A percentile compares a stretch with the other conserved stretches of the same genome.
phyloP scores from a whole-genome alignment of 2,329 filamentous ascomycete species.

The Karstenula rhodostoma region DNA sequence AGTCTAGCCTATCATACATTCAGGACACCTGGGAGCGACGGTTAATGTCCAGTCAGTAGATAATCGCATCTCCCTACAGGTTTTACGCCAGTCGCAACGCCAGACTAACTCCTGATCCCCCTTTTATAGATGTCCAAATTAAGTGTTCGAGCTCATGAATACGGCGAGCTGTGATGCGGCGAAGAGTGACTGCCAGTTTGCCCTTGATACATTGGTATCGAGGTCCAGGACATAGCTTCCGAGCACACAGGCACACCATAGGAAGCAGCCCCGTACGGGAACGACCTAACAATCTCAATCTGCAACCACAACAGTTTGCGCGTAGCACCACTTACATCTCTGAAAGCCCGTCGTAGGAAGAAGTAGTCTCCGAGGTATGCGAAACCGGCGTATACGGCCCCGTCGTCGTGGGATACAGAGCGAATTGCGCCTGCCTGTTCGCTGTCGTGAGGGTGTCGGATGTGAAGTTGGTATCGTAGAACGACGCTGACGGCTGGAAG shows the following conservation, averaged over 20 bases:
- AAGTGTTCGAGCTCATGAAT: background rate
- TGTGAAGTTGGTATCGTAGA: constrained; percentile 6
- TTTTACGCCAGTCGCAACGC: background rate
- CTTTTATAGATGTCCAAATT: background rate
- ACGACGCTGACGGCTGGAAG: constrained; percentile 9
- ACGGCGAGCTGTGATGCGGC: background rate
- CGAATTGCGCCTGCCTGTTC: background rate
- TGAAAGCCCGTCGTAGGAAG: background rate
- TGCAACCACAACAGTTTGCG: background rate
- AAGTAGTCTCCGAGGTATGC: constrained; percentile 9
- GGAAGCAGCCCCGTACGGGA: background rate
- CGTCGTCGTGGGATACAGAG: background rate
- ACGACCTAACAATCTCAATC: background rate
- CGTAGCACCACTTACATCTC: constrained; percentile 1
- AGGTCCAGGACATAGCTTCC: background rate
- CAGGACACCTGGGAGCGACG: background rate
- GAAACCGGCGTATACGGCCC: constrained; percentile 6
- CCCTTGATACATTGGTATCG: background rate
- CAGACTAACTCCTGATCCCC: background rate
- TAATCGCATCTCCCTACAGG: background rate
- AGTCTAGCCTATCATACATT: background rate
- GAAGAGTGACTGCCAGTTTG: background rate
- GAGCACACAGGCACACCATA: background rate
- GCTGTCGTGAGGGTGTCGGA: constrained; percentile 6
- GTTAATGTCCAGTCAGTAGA: background rate